A percentile compares a stretch with the other conserved stretches of the same genome.
phyloP scores from a whole-genome alignment of 257 asterid species.

The Salvia miltiorrhiza region DNA sequence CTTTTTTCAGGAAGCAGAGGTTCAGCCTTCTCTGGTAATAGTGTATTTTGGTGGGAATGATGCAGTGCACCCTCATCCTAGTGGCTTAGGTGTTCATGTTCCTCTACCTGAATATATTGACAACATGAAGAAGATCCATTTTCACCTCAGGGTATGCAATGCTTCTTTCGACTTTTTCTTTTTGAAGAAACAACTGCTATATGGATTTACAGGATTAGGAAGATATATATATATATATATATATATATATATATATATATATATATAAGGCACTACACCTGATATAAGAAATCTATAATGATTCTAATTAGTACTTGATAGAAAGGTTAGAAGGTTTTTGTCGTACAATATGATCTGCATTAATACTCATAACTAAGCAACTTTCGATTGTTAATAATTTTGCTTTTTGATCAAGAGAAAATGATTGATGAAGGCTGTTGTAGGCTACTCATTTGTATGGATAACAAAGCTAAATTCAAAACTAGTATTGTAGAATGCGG shows the following conservation, averaged over 20 bases:
- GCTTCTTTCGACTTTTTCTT: not conserved
- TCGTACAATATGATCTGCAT: not conserved
- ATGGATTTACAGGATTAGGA: not conserved
- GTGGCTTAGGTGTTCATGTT: constrained; percentile 73
- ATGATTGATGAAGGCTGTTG: too few species aligned
- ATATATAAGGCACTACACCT: too few species aligned
- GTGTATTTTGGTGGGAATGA: constrained; percentile 92
- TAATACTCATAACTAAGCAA: too few species aligned
- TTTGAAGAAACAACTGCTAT: not conserved
- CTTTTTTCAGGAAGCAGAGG: constrained; percentile 47
- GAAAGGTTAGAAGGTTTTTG: not conserved
- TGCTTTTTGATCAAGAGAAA: too few species aligned
- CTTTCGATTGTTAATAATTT: too few species aligned
- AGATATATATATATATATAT: too few species aligned
- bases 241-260: too few species aligned
- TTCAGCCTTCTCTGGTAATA: constrained; percentile 74
- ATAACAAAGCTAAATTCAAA: not conserved
- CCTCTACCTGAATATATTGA: constrained; percentile 78
- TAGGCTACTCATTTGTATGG: not conserved
- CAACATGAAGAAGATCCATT: constrained; percentile 69
- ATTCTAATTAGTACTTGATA: not conserved
- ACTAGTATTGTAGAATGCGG: not conserved
- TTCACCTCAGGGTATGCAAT: constrained; percentile 48
- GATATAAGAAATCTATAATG: not conserved
- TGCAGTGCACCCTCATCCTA: constrained; percentile 59